These are phyloP conservation scores for Linum usitatissimum DNA, from an alignment of 345 rosid genomes.

Conservation along the genomic window DNA sequence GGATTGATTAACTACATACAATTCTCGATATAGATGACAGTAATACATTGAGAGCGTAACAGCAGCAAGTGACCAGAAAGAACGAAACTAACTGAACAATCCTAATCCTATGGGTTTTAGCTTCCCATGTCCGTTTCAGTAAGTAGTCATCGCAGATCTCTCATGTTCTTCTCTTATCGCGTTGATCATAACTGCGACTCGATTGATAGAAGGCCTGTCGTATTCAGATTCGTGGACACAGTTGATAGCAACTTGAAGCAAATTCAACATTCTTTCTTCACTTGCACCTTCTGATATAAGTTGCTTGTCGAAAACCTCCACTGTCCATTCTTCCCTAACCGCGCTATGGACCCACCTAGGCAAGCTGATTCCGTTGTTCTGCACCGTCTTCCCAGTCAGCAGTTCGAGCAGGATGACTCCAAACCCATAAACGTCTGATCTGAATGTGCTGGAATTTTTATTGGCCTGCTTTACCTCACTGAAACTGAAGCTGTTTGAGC, in stretches of 20 bases:
- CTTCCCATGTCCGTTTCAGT: background rate
- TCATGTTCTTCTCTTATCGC: conserved; percentile 48
- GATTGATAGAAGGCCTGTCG: conserved; percentile 35
- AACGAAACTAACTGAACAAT: background rate
- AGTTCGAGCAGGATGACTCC: conserved; percentile 53
- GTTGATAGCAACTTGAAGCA: conserved; percentile 50
- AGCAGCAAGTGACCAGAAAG: too few relatives aligned
- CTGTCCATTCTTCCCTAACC: conserved; percentile 53
- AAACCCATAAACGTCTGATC: conserved; percentile 32
- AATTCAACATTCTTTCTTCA: conserved; percentile 45
- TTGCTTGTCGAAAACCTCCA: conserved; percentile 45
- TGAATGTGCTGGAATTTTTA: conserved; percentile 16
- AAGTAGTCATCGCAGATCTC: conserved; percentile 12
- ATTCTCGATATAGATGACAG: too few relatives aligned
- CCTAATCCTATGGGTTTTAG: background rate
- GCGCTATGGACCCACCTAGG: conserved; percentile 48
- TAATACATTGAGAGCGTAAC: too few relatives aligned
- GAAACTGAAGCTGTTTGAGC: background rate
- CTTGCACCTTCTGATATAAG: conserved; percentile 38
- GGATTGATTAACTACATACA: too few relatives aligned
- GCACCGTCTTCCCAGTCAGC: conserved; percentile 37
- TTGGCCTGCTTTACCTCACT: background rate
- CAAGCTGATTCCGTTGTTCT: conserved; percentile 34
- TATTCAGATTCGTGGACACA: conserved; percentile 30
- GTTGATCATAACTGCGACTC: conserved; percentile 37